Conservation (phyloP, 768 basidiomycete genomes). For the Boletus sp. region DNA sequence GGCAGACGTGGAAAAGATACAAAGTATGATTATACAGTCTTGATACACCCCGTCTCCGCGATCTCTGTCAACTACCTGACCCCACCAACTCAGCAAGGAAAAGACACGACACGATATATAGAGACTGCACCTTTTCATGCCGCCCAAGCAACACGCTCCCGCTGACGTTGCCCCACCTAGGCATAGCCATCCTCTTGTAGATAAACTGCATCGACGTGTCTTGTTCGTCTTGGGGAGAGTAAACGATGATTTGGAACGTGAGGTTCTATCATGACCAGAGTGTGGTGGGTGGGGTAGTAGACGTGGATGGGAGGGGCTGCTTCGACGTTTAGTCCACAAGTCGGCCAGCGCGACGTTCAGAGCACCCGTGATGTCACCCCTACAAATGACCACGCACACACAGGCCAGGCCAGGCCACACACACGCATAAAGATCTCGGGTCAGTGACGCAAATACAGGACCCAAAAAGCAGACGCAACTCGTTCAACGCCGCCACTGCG, state of each 20-base stretch:
- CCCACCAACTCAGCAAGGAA: background rate
- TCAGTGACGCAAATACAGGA: no score
- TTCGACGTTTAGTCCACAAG: conserved; percentile 84
- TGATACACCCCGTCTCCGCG: conserved; percentile 93
- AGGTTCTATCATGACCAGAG: conserved; percentile 51
- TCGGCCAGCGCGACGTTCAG: conserved; percentile 70
- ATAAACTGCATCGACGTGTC: conserved; percentile 97
- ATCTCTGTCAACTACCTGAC: conserved; percentile 76
- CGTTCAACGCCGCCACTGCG: conserved; percentile 69
- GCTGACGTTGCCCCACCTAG: conserved; percentile 57
- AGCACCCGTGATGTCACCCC: conserved; percentile 75
- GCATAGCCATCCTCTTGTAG: conserved; percentile 90
- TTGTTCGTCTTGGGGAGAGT: conserved; percentile 71
- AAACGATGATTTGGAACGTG: conserved; percentile 76
- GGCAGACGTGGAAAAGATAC: no score
- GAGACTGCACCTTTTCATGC: conserved; percentile 83
- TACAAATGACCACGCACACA: no score
- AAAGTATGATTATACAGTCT: no score
- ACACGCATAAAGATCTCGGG: no score
- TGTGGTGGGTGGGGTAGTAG: no score
- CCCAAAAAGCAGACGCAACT: conserved; percentile 61
- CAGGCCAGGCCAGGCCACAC: no score
- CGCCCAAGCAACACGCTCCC: conserved; percentile 71
- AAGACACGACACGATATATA: background rate
- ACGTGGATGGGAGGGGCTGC: conserved; percentile 52